Base-by-base conservation (phyloP, 148 eudicot species). In the Rhododendron griersonianum region DNA sequence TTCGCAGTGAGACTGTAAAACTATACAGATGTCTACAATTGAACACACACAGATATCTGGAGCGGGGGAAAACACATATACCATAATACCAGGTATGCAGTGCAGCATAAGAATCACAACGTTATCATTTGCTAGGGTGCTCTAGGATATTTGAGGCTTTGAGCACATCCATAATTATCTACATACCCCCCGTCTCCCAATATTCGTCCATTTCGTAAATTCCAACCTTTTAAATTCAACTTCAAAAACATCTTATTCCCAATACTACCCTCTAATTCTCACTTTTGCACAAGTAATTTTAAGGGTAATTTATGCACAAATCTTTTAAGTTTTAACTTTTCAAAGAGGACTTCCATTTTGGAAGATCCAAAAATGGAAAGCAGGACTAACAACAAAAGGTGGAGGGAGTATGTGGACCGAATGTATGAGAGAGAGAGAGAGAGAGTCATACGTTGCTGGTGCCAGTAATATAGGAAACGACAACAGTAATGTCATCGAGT, bases 401-500 rank as follows among this genome's bases (percentile, higher is more conserved):
- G 61, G 61, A 57, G 19, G 61, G 61, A 57, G 61, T 18, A 16
- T 57, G 61, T 18, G 23, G 21, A 57, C 61, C 7, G 3, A 63
- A 21, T 63, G 67, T 63, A 63, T 23, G 33, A 10, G 33, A 25
- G 5, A 10, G 14, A 65, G 78, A 63, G 59, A 55, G 81, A 78
- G 55, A 81, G 55, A 53, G 69, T 6, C 30, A 55, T 89, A 91
- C 91, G 8, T 77, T 86, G 84, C 80, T 81, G 19, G 16, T 44
- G 78, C 87, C 61, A n/a, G 89, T 75, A 88, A 88, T 82, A 33
- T 85, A 88, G 67, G 87, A 88, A 44, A 88, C 89, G 48, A 88
- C 87, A 74, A 88, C 89, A 19, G 87, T 85, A 30, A 88, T 85
- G 57, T 85, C 89, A 47, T 88, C 89, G 51, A 88, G 87, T 79